A percentile compares a stretch with the other conserved stretches of the same genome.
Evolutionary conservation across 192 early-diverging fungal genomes (phyloP).

Genomic region (Cladochytrium replicatum): DNA sequence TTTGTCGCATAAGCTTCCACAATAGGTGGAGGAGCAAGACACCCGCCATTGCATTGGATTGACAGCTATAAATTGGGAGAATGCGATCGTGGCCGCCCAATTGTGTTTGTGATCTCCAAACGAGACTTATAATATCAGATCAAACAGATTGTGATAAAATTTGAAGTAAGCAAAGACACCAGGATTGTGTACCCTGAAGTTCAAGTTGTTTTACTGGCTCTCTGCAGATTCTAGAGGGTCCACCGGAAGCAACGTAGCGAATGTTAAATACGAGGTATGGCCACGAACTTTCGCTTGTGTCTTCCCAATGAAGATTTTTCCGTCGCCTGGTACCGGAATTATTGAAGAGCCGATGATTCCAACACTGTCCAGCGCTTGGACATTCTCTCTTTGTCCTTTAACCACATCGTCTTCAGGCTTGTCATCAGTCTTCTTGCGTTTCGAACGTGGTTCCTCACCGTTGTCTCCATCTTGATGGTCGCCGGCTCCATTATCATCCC

Average conservation of each 20-base stretch:
- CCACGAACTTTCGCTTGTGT: constrained; percentile 54
- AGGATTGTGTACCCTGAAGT: no score
- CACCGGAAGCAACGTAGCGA: constrained; percentile 73
- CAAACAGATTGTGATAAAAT: no score
- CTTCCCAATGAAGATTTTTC: constrained; percentile 49
- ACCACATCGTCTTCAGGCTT: constrained; percentile 11
- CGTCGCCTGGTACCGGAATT: constrained; percentile 10
- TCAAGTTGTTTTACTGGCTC: no score
- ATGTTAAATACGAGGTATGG: constrained; percentile 92
- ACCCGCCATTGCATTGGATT: no score
- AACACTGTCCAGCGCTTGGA: constrained; percentile 6
- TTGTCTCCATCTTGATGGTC: constrained; percentile 34
- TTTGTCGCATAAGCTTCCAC: no score
- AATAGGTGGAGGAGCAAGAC: no score
- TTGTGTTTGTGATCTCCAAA: no score
- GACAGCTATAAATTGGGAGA: no score
- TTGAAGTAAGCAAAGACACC: no score
- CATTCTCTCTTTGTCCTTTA: neutral
- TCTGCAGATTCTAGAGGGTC: no score
- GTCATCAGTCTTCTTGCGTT: constrained; percentile 11
- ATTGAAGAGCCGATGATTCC: neutral
- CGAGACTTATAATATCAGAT: no score
- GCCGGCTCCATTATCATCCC: constrained; percentile 15
- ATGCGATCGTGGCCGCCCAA: no score
- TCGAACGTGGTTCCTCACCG: constrained; percentile 3